These are phyloP conservation scores for Cryptococcus depauperatus DNA, from an alignment of 1,284 basidiomycete species.

Conservation along the genomic window DNA sequence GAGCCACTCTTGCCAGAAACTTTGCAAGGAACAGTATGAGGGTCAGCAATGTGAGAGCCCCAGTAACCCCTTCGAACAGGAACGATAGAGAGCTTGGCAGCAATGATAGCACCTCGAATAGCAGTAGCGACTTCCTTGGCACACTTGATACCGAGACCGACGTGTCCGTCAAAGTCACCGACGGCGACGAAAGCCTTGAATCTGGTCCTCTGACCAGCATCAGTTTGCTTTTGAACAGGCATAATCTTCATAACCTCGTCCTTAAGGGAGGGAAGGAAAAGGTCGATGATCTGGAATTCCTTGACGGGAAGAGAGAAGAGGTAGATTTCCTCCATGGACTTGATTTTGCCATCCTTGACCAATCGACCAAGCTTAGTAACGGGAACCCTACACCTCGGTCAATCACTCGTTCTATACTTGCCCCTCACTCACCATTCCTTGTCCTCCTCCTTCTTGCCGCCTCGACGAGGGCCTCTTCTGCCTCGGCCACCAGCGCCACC, in stretches of 20 bases:
- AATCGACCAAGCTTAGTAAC: conserved; percentile 99
- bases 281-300: conserved; percentile 96
- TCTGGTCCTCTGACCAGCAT: conserved; percentile 97
- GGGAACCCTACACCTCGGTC: conserved; percentile 62
- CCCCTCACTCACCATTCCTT: conserved; percentile 83
- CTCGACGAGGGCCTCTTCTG: conserved; percentile 84
- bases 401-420: background rate
- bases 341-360: conserved; percentile 99
- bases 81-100: conserved; percentile 95
- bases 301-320: conserved; percentile 99
- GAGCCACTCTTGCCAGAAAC: conserved; percentile 98
- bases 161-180: conserved; percentile 96
- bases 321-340: conserved; percentile 99
- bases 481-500: conserved; percentile 81
- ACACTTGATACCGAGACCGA: conserved; percentile 99
- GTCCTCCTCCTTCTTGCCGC: conserved; percentile 96
- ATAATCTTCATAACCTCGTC: conserved; percentile 99
- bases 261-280: conserved; percentile 95
- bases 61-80: conserved; percentile 99
- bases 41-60: conserved; percentile 97
- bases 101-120: conserved; percentile 97
- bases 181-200: conserved; percentile 99
- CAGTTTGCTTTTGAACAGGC: conserved; percentile 99
- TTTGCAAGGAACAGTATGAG: conserved; percentile 98
- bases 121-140: conserved; percentile 99